Evolutionary conservation across 768 basidiomycete species (phyloP), one percentile per base, ranked within the genome.

Genomic region (Leccinum barrowsii): DNA sequence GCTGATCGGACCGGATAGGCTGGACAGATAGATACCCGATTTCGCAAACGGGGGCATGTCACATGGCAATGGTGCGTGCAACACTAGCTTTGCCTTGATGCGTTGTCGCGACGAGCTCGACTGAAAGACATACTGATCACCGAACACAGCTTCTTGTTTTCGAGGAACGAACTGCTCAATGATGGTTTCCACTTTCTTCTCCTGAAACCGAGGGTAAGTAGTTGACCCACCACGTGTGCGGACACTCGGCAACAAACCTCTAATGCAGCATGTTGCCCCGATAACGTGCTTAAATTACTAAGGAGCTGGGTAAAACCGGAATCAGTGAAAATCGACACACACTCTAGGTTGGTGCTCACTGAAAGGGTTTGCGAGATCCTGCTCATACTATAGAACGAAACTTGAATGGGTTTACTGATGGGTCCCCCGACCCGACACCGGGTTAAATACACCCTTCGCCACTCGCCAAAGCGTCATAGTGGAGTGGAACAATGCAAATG

Each of bases 1-100:
- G 11, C 50, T 59, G 48, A 74, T 52, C 13, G 71, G 47, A n/a
- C 65, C 69, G 30, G 65, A 65, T 17, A 63, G 30, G 54, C 64
- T 73, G 17, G 72, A 69, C 59, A 73, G 55, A 62, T 67, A 74
- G 17, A 72, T 65, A 26, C 64, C 71, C 15, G 71, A 73, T 59
- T 74, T 73, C n/a, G 71, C 73, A 60, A 71, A 63, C 1, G 73
- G 67, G 21, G 64, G 60, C 46, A 40, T 34, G 50, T 73, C 73
- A 48, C 61, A 68, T n/a, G 70, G 61, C 26, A 64, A 40, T 22
- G 67, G 71, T 30, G 73, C 55, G 8, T 69, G 69, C 10, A 73
- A 59, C 44, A 65, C 32, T 1, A 74, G 51, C 49, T 56, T 74
- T 46, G 71, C 73, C 2, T 65, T 61, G 60, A 73, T 63, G 21